Evolutionary conservation across 805 yeast genomes (phyloP).

Genomic region (Schizosaccharomyces japonicus): DNA sequence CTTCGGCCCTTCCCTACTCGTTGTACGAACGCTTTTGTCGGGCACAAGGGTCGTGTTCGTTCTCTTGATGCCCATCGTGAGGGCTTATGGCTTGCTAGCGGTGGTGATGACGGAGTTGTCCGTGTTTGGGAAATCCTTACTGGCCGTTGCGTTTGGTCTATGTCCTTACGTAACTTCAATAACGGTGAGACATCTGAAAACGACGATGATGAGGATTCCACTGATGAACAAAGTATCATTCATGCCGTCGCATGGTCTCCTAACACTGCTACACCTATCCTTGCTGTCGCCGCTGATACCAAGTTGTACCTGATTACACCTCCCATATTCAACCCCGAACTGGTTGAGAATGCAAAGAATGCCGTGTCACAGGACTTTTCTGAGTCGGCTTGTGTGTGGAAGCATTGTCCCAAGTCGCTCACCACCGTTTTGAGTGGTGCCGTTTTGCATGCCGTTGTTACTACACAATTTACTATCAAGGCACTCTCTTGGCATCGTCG

Average conservation of each 20-base stretch:
- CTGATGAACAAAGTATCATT: not conserved
- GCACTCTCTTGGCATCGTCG: slow-evolving; percentile 85
- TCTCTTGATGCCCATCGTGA: slow-evolving; percentile 63
- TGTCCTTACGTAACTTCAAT: not conserved
- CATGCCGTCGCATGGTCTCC: slow-evolving; percentile 11
- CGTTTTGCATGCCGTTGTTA: slow-evolving; percentile 18
- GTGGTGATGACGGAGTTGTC: slow-evolving; percentile 88
- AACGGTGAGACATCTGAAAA: not conserved
- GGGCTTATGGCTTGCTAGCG: slow-evolving; percentile 91
- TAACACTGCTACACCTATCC: slow-evolving; percentile 18
- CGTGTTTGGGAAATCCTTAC: slow-evolving; percentile 92
- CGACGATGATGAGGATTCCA: not conserved
- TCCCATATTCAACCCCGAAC: slow-evolving; percentile 54
- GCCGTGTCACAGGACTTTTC: slow-evolving; percentile 36
- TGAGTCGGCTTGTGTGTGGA: slow-evolving; percentile 31
- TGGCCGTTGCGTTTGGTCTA: slow-evolving; percentile 29
- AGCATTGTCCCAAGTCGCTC: not conserved
- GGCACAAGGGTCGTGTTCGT: slow-evolving; percentile 67
- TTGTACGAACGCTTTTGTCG: slow-evolving; percentile 60
- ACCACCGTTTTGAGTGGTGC: slow-evolving; percentile 27
- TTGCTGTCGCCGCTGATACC: slow-evolving; percentile 12
- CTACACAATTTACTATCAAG: slow-evolving; percentile 31
- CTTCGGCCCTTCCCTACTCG: slow-evolving; percentile 88
- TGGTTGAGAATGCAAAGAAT: not conserved
- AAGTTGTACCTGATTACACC: slow-evolving; percentile 38